These are phyloP conservation scores for Parsonsia alboflavescens DNA, from an alignment of 257 asterid genomes.

Conservation along the genomic window DNA sequence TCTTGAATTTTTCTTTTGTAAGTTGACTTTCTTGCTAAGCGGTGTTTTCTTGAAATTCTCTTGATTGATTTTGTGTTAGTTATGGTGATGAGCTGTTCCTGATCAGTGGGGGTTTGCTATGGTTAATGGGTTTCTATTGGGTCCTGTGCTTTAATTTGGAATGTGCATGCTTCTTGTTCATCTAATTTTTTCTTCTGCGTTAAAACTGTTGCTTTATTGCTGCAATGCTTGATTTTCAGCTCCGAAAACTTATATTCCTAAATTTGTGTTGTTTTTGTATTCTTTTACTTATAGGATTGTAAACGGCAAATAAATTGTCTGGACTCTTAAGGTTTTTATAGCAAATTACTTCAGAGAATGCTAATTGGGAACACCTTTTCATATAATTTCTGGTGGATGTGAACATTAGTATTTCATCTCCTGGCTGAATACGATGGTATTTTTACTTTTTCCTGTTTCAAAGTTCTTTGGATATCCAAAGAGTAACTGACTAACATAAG, in stretches of 20 bases:
- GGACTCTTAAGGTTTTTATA: neutral
- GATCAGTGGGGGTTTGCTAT: neutral
- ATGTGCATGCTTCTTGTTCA: constrained; percentile 3
- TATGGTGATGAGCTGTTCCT: neutral
- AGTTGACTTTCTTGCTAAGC: neutral
- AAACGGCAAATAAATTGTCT: neutral
- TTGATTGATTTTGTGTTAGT: neutral
- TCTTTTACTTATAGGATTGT: neutral
- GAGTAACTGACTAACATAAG: neutral
- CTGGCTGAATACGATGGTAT: neutral
- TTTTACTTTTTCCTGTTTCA: neutral
- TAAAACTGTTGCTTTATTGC: neutral
- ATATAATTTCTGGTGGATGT: neutral
- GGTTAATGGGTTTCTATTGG: neutral
- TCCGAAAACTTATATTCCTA: neutral
- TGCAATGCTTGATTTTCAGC: constrained; percentile 4
- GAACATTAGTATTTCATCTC: no score
- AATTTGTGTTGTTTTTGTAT: neutral
- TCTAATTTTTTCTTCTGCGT: neutral
- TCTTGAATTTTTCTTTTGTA: neutral
- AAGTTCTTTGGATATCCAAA: neutral
- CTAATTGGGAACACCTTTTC: neutral
- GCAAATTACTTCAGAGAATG: neutral
- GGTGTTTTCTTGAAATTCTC: constrained; percentile 7
- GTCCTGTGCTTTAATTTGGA: neutral